These are phyloP conservation scores for Glycine latifolia DNA, from an alignment of 306 rosid genomes.

Conservation along the genomic window DNA sequence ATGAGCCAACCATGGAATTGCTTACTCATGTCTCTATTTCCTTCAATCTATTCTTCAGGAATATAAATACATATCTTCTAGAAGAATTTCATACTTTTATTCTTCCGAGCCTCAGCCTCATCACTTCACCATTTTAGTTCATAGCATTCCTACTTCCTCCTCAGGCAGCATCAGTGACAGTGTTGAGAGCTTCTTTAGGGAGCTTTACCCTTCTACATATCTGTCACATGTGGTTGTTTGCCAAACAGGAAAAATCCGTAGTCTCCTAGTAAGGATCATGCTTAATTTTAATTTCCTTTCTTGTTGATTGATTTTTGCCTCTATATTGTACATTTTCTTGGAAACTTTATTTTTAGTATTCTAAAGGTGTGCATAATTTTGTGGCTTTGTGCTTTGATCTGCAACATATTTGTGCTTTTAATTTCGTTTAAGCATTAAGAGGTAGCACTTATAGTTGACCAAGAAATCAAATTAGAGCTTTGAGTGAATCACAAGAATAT, in stretches of 20 bases:
- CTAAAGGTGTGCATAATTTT: neutral
- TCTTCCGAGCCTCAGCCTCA: constrained; percentile 90
- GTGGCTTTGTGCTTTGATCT: constrained; percentile 13
- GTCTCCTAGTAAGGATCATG: constrained; percentile 68
- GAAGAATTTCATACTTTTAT: constrained; percentile 76
- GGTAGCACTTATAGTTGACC: constrained; percentile 21
- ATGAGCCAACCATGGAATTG: constrained; percentile 43
- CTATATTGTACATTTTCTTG: constrained; percentile 1
- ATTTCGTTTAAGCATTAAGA: constrained; percentile 17
- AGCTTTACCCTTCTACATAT: constrained; percentile 80
- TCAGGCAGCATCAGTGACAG: constrained; percentile 66
- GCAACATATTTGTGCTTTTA: constrained; percentile 26
- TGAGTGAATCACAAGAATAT: neutral
- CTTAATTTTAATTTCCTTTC: constrained; percentile 37
- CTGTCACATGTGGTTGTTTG: constrained; percentile 76
- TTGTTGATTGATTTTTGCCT: constrained; percentile 33
- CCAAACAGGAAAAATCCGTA: constrained; percentile 65
- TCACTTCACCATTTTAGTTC: constrained; percentile 88
- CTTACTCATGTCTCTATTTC: constrained; percentile 42
- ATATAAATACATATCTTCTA: constrained; percentile 71
- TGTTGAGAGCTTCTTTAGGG: constrained; percentile 73
- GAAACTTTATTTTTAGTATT: constrained; percentile 21
- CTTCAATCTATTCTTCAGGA: constrained; percentile 64
- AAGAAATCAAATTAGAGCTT: constrained; percentile 20
- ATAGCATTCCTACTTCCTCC: constrained; percentile 66